Conservation (phyloP, 1,284 basidiomycete genomes). For the Tilletiopsis washingtonensis region DNA sequence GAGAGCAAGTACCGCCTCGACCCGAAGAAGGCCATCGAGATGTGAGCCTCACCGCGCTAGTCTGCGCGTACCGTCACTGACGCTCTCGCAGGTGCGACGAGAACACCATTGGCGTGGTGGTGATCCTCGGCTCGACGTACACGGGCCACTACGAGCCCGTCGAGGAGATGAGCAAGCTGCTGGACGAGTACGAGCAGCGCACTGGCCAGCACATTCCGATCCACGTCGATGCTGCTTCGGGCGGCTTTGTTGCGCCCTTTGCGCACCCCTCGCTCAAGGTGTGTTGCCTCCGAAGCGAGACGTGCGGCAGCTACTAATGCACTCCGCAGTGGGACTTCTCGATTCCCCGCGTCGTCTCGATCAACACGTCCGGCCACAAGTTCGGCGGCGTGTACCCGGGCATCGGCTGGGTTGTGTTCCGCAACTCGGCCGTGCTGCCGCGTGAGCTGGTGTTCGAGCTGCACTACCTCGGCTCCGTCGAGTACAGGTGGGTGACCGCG, state of each 20-base stretch:
- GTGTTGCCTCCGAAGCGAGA: too few species aligned
- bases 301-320: too few species aligned
- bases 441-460: conserved; percentile 69
- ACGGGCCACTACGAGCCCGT: conserved; percentile 91
- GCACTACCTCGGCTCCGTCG: conserved; percentile 52
- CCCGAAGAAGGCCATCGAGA: conserved; percentile 74
- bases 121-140: conserved; percentile 68
- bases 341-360: conserved; percentile 66
- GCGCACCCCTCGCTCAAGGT: conserved; percentile 61
- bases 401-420: conserved; percentile 45
- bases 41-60: too few species aligned
- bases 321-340: conserved; percentile 70
- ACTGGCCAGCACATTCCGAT: conserved; percentile 58
- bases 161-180: conserved; percentile 70
- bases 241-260: conserved; percentile 61
- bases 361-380: conserved; percentile 66
- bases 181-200: conserved; percentile 75
- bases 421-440: conserved; percentile 50
- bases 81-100: too few species aligned
- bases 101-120: conserved; percentile 56
- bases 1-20: conserved; percentile 62
- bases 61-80: too few species aligned
- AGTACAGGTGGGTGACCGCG: too few species aligned
- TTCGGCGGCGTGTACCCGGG: conserved; percentile 49
- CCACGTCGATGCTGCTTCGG: conserved; percentile 57